Conservation (phyloP, 192 early-diverging fungal genomes). For the Geosiphon pyriformis region DNA sequence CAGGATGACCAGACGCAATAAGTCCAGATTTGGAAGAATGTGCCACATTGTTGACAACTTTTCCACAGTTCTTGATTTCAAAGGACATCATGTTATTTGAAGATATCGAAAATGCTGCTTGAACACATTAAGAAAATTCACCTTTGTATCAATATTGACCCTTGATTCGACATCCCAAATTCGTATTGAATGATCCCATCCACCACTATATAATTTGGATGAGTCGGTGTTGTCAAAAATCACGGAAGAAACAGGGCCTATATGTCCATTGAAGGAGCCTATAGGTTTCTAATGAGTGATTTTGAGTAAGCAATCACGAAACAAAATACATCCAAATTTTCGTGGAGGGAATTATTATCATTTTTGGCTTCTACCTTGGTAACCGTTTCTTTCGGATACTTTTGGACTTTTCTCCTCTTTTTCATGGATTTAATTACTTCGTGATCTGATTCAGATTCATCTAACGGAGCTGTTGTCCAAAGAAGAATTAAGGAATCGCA, state of each 20-base stretch:
- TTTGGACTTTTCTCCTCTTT: constrained; percentile 48
- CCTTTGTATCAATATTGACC: constrained; percentile 70
- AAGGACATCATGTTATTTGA: background rate
- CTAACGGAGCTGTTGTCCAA: constrained; percentile 61
- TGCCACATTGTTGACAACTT: constrained; percentile 68
- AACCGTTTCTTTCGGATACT: constrained; percentile 28
- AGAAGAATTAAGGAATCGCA: constrained; percentile 74
- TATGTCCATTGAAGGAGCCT: constrained; percentile 59
- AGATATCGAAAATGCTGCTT: too few species aligned
- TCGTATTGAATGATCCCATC: constrained; percentile 91
- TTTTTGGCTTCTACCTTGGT: too few species aligned
- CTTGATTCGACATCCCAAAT: constrained; percentile 82
- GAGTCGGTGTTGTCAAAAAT: constrained; percentile 58
- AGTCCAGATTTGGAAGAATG: constrained; percentile 66
- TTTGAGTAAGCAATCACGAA: too few species aligned
- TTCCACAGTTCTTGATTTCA: constrained; percentile 70
- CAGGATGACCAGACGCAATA: constrained; percentile 85
- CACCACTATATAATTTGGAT: constrained; percentile 73
- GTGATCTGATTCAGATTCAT: constrained; percentile 37
- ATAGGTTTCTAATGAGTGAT: constrained; percentile 32
- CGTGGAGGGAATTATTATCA: too few species aligned
- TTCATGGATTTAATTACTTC: constrained; percentile 36
- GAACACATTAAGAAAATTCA: constrained; percentile 25
- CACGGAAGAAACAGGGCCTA: constrained; percentile 69
- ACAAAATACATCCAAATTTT: too few species aligned